Evolutionary conservation across 352 stramenopile genomes (phyloP), one percentile per base, ranked within the genome.

Genomic region (Pythium coloratum): DNA sequence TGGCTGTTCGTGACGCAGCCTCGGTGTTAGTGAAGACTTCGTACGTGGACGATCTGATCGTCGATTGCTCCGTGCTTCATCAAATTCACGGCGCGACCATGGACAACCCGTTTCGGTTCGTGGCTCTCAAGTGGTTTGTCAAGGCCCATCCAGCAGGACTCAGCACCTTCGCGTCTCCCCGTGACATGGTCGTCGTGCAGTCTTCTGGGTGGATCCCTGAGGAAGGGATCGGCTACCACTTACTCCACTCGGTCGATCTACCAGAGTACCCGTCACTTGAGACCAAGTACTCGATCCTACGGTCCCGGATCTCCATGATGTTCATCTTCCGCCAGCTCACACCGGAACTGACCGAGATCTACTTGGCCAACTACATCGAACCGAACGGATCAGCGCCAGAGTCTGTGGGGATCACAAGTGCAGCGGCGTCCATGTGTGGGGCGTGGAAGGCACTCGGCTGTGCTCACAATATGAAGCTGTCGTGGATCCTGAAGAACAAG

Each of bases 1-100:
- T 82, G 44, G 49, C 66, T 3, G 71, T 79, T 4, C 79, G 82
- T 34, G 74, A 84, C 66, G 47, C 78, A 20, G 67, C 79, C 7
- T 65, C 73, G 20, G 82, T 86, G 77, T 62, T 84, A 24, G 67
- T 90, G 34, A 81, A 85, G 63, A 75, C 73, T 3, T 64, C 76
- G 10, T 86, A 80, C 61, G 81, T 78, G 6, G 63, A 82, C 36
- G 76, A 88, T 62, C 73, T 76, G 13, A 57, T 82, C 16, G 72
- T 84, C 6, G 81, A 89, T 49, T 77, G 64, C 32, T 69, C 78
- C 26, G 77, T 80, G 26, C 60, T 90, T 42, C 76, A 73, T 34
- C 57, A 81, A 51, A 70, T 88, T 57, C 72, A 70, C 4, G 70
- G 75, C 0, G 72, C 80, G 32, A 85, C 76, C 0, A 55, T 14